Evolutionary conservation across 2,329 filamentous ascomycete genomes (phyloP), one percentile per base, ranked within the genome.

Genomic region (Pseudogymnoascus verrucosus): DNA sequence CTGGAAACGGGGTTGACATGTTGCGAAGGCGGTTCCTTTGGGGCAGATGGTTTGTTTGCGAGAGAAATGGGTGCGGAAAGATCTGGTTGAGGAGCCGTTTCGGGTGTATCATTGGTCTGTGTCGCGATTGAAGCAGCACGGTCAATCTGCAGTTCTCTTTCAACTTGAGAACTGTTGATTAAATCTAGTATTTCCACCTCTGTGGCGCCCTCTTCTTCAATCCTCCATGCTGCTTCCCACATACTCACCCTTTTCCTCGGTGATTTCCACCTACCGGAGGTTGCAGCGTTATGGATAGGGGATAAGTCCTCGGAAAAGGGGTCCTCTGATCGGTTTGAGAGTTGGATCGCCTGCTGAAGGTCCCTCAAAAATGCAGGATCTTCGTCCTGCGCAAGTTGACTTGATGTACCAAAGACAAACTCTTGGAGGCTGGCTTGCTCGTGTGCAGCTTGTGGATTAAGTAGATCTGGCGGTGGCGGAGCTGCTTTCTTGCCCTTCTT

Each of bases 331-430:
- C 76, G 69, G 64, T 85, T 87, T 0, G 87, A 90, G 39, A 78
- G 78, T 66, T 79, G 80, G 67, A 89, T 81, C 1, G 86, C 87
- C 62, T 78, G 72, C 62, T 89, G 85, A 19, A 90, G 74, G 54
- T 89, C 82, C 31, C 82, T 80, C 14, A 90, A 74, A 23, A 87
- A 81, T 0, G 82, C 83, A 0, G 89, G 89, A 0, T 89, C 90
- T 37, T 91, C 85, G 64, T 91, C 89, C 63, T 82, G 78, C 12
- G 87, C 88, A 23, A 96, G 77, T 73, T 96, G 91, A 73, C 91
- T 96, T 1, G 89, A 93, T 0, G 91, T 95, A 1, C 91, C 91
- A 75, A 96, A 96, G 0, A 96, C 76, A 71, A 93, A 90, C 65
- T 92, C 85, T 72, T 95, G 91, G 1, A 82, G 78, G 2, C 83